Conservation (phyloP, 2,329 filamentous ascomycete species). For the Talaromyces sp. region DNA sequence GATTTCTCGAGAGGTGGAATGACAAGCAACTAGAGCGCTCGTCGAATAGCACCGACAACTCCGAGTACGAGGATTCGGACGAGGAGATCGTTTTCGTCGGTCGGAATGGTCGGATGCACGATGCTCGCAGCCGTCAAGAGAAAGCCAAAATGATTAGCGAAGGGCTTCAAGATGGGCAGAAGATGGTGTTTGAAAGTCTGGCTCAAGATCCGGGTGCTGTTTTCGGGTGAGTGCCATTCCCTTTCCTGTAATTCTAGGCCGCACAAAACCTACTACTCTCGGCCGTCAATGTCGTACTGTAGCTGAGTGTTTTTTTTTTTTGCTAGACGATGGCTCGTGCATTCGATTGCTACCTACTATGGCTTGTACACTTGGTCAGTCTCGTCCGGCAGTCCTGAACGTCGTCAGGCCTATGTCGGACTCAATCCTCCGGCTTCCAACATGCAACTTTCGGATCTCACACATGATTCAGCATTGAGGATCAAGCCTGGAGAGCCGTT, state of each 20-base stretch:
- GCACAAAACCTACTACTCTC: not conserved
- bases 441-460: conserved; percentile 26
- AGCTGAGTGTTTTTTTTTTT: not conserved
- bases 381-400: conserved; percentile 65
- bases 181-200: conserved; percentile 75
- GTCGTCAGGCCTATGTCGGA: conserved; percentile 79
- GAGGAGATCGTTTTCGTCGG: conserved; percentile 93
- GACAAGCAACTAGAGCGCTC: conserved; percentile 49
- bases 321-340: conserved; percentile 79
- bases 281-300: conserved; percentile 19
- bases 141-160: conserved; percentile 48
- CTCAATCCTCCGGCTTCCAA: conserved; percentile 44
- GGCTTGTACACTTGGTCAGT: conserved; percentile 80
- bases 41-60: conserved; percentile 42
- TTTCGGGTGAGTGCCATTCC: conserved; percentile 65
- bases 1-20: conserved; percentile 65
- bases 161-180: conserved; percentile 54
- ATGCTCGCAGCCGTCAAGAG: conserved; percentile 54
- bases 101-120: conserved; percentile 60
- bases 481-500: conserved; percentile 36
- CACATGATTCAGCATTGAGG: conserved; percentile 19
- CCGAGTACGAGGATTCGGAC: conserved; percentile 52
- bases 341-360: conserved; percentile 90
- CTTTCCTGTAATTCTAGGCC: not conserved
- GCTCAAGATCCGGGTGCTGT: conserved; percentile 71